A percentile compares a stretch with the other conserved stretches of the same genome.
phyloP scores from a whole-genome alignment of 1,139 yeast species.

The Diutina sp. region DNA sequence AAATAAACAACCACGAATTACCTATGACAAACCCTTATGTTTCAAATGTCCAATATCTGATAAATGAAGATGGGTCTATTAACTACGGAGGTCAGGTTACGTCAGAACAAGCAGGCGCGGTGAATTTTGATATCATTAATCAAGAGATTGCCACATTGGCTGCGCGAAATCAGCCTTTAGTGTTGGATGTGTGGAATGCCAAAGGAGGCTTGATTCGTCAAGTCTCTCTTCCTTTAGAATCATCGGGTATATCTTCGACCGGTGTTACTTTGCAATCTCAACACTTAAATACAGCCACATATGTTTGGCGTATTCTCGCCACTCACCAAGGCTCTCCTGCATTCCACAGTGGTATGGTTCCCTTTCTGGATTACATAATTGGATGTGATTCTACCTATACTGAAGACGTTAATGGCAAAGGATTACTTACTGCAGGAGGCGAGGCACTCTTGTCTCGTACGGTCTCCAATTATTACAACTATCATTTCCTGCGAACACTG shows the following conservation, averaged over 20 bases:
- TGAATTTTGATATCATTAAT: conserved; percentile 20
- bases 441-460: conserved; percentile 67
- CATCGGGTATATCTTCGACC: conserved; percentile 10
- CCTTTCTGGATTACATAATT: conserved; percentile 79
- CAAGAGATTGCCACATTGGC: conserved; percentile 24
- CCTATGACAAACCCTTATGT: conserved; percentile 34
- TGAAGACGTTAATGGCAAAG: conserved; percentile 41
- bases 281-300: conserved; percentile 63
- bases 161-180: conserved; percentile 19
- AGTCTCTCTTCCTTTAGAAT: conserved; percentile 29
- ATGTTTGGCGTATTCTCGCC: conserved; percentile 77
- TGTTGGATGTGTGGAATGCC: conserved; percentile 72
- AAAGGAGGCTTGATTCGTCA: conserved; percentile 67
- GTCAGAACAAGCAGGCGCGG: conserved; percentile 24
- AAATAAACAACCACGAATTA: conserved; percentile 63
- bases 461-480: conserved; percentile 42
- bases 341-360: conserved; percentile 66
- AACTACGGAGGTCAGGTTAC: conserved; percentile 25
- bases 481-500: conserved; percentile 24
- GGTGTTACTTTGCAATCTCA: conserved; percentile 71
- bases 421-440: conserved; percentile 70
- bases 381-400: conserved; percentile 59
- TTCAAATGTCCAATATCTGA: conserved; percentile 18
- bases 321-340: conserved; percentile 80
- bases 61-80: conserved; percentile 31